A percentile compares a stretch with the other conserved stretches of the same genome.
Conservation (phyloP, 1,139 yeast genomes). For the Pneumocystis wakefieldiae region DNA sequence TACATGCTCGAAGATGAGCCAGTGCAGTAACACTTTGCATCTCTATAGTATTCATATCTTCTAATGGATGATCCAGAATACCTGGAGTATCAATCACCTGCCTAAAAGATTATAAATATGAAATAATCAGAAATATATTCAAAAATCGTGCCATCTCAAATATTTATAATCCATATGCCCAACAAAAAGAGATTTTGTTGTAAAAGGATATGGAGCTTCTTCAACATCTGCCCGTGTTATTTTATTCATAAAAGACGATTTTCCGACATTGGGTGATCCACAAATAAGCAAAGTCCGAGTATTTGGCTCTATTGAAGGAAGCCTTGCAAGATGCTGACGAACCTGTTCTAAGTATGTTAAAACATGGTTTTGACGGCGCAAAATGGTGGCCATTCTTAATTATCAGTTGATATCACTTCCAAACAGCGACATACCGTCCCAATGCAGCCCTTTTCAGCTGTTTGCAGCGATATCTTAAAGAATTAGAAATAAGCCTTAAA, state of each 20-base stretch:
- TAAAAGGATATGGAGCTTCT: slow-evolving; percentile 97
- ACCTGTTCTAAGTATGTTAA: slow-evolving; percentile 89
- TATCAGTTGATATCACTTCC: neutral
- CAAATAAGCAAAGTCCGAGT: slow-evolving; percentile 93
- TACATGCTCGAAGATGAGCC: slow-evolving; percentile 94
- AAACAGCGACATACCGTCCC: slow-evolving; percentile 35
- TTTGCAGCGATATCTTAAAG: slow-evolving; percentile 65
- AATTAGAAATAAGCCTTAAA: neutral
- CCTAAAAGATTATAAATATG: neutral
- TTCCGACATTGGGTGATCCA: slow-evolving; percentile 98
- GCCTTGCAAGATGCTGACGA: slow-evolving; percentile 96
- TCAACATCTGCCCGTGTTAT: slow-evolving; percentile 97
- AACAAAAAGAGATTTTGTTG: slow-evolving; percentile 85
- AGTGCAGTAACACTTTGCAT: slow-evolving; percentile 98
- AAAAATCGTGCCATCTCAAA: slow-evolving; percentile 43
- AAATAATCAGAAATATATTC: neutral
- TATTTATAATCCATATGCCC: slow-evolving; percentile 98
- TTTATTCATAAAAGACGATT: slow-evolving; percentile 81
- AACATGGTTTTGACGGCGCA: slow-evolving; percentile 88
- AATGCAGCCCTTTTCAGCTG: slow-evolving; percentile 95
- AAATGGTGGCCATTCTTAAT: slow-evolving; percentile 83
- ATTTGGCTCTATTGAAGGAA: slow-evolving; percentile 95
- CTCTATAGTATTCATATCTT: slow-evolving; percentile 98
- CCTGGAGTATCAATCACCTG: slow-evolving; percentile 99
- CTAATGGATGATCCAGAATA: slow-evolving; percentile 94